phyloP scores from a whole-genome alignment of 1,284 basidiomycete genomes.

The Volvariella surrecta region DNA sequence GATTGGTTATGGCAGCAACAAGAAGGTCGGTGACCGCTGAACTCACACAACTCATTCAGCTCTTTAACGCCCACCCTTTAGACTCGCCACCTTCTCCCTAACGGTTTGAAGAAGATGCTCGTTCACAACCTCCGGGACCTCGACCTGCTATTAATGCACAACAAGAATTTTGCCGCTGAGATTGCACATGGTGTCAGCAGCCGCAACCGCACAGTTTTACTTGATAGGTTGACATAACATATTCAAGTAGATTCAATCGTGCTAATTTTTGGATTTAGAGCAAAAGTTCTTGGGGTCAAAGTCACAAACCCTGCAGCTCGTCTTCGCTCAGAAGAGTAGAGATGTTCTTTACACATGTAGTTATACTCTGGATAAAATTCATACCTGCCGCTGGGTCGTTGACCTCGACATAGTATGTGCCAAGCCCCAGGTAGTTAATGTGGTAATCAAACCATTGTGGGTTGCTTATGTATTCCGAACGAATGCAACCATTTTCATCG shows the following conservation, averaged over 20 bases:
- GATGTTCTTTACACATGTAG: constrained; percentile 8
- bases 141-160: constrained; percentile 96
- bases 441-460: too few relatives aligned
- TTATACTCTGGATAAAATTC: too few relatives aligned
- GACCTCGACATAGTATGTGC: constrained; percentile 23
- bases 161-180: constrained; percentile 93
- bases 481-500: too few relatives aligned
- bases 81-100: constrained; percentile 93
- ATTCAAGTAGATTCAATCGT: not conserved
- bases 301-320: constrained; percentile 94
- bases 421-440: constrained; percentile 5
- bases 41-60: not conserved
- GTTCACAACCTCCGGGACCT: constrained; percentile 90
- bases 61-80: constrained; percentile 11
- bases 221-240: constrained; percentile 62
- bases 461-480: too few relatives aligned
- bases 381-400: constrained; percentile 22
- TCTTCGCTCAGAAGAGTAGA: constrained; percentile 94
- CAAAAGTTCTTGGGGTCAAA: constrained; percentile 85
- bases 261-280: constrained; percentile 37
- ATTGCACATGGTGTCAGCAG: constrained; percentile 97
- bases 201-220: constrained; percentile 91
- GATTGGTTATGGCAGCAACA: constrained; percentile 86
- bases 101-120: constrained; percentile 90
- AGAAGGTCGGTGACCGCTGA: constrained; percentile 40